Base-by-base conservation (phyloP, 2,329 filamentous ascomycete species). In the Coniochaeta pulveracea region DNA sequence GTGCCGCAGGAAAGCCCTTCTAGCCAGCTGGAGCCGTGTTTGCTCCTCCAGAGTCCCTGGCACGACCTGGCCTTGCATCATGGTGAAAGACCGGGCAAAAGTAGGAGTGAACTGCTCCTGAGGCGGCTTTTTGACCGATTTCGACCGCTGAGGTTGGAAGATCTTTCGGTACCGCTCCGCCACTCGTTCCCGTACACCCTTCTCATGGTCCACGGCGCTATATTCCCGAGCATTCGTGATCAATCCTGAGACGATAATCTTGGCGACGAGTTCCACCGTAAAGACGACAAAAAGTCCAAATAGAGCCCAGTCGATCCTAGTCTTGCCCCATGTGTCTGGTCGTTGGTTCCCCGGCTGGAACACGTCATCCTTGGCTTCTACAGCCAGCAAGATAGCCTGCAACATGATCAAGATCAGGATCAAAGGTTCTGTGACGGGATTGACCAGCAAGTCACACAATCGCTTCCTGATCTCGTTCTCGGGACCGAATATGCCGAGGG, bases 211-310 rank as follows among this genome's bases (percentile, higher is more conserved):
- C 40, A 93, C 82, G 5, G 86, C 93, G 55, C 85, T 94, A 55
- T 95, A 95, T 51, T 95, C 88, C 7, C 76, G 64, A 2, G 91
- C 83, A 50, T 98, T 98, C 43, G 93, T 64, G 19, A 98, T 67
- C 46, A 98, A 82, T 1, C 91, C 93, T 1, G 91, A 98, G 1
- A 98, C 93, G 39, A 98, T 80, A 26, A 88, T 79, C 35, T 88
- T 81, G 39, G 84, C 76, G 35, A 80, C 62, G 22, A 93, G 69
- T 55, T 98, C 93, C 15, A 93, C 48, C 0, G 88, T 94, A 52
- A 96, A 98, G 32, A 98, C 72, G 37, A 81, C 64, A 54, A 98
- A 98, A 5, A 98, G 73, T 2, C 57, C 76, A 27, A 96, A 66
- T 37, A 96, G 72, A 16, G 80, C 76, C 66, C 78, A 93, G 53